Evolutionary conservation across 1,284 basidiomycete species (phyloP).

Genomic region (Mycena citricolor): DNA sequence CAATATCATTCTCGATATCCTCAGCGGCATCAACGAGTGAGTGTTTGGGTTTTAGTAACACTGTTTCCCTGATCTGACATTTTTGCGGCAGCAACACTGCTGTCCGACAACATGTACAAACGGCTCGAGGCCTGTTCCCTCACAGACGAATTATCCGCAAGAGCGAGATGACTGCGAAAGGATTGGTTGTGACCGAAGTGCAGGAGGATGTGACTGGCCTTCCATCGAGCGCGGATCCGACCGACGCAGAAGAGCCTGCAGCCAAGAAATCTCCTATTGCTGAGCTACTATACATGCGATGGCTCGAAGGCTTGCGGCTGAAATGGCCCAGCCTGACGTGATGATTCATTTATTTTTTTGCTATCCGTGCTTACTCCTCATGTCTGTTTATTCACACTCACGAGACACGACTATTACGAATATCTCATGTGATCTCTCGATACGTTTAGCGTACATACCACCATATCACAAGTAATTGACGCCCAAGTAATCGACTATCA

Average conservation of each 20-base stretch:
- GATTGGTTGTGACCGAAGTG: slow-evolving; percentile 75
- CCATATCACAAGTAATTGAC: background rate
- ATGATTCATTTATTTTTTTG: slow-evolving; percentile 17
- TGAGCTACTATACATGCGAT: slow-evolving; percentile 92
- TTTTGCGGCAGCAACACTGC: slow-evolving; percentile 58
- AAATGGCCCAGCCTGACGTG: slow-evolving; percentile 81
- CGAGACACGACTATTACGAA: slow-evolving; percentile 1
- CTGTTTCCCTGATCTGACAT: slow-evolving; percentile 14
- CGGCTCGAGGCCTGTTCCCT: slow-evolving; percentile 69
- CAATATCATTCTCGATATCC: slow-evolving; percentile 81
- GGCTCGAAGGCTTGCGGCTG: slow-evolving; percentile 88
- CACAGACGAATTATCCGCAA: slow-evolving; percentile 75
- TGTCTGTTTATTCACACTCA: slow-evolving; percentile 14
- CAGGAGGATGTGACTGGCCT: slow-evolving; percentile 64
- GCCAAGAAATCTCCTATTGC: slow-evolving; percentile 80
- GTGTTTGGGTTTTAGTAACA: slow-evolving; percentile 31
- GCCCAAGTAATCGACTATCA: slow-evolving; percentile 25
- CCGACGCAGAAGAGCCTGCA: slow-evolving; percentile 39
- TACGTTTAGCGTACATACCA: background rate
- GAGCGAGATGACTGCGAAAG: slow-evolving; percentile 80
- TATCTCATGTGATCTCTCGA: background rate
- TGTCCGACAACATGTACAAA: slow-evolving; percentile 79
- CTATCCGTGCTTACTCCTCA: slow-evolving; percentile 13
- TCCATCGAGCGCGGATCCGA: slow-evolving; percentile 35
- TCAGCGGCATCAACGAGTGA: slow-evolving; percentile 90